Evolutionary conservation across 805 yeast species (phyloP).

Genomic region (Danielozyma ontarioensis): DNA sequence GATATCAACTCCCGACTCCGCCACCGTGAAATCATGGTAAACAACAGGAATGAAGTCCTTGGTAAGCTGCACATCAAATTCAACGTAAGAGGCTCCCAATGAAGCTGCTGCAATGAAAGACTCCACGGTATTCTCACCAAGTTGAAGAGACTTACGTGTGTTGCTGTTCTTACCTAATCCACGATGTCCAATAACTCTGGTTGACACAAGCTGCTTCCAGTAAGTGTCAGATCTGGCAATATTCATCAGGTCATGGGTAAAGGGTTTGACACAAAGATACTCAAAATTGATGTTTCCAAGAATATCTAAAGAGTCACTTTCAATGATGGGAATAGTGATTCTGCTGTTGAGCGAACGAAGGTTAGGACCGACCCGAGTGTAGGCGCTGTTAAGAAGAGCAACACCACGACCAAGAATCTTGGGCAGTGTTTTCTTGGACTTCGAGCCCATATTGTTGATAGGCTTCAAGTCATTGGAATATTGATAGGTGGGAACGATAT

Average conservation of each 20-base stretch:
- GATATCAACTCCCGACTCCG: slow-evolving; percentile 92
- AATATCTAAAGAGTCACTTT: slow-evolving; percentile 62
- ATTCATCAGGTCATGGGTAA: slow-evolving; percentile 62
- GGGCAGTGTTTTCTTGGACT: slow-evolving; percentile 14
- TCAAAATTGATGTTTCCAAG: slow-evolving; percentile 79
- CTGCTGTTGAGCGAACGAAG: slow-evolving; percentile 62
- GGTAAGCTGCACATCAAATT: slow-evolving; percentile 93
- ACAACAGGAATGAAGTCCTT: slow-evolving; percentile 89
- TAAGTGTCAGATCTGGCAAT: slow-evolving; percentile 70
- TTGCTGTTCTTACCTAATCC: slow-evolving; percentile 87
- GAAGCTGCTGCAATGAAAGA: slow-evolving; percentile 95
- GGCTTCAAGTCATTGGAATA: slow-evolving; percentile 23
- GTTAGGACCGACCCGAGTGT: slow-evolving; percentile 63
- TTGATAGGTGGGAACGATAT: slow-evolving; percentile 84
- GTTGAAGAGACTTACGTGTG: slow-evolving; percentile 70
- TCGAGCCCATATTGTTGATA: slow-evolving; percentile 4
- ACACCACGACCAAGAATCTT: slow-evolving; percentile 79
- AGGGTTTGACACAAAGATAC: slow-evolving; percentile 64
- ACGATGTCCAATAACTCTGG: slow-evolving; percentile 93
- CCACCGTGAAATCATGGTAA: slow-evolving; percentile 90
- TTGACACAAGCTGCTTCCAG: slow-evolving; percentile 85
- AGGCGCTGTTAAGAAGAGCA: slow-evolving; percentile 57
- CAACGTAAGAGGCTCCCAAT: slow-evolving; percentile 93
- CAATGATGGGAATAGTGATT: slow-evolving; percentile 72
- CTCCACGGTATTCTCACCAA: slow-evolving; percentile 94